Conservation (phyloP, 1,284 basidiomycete species). For the Cryptococcus sp. region DNA sequence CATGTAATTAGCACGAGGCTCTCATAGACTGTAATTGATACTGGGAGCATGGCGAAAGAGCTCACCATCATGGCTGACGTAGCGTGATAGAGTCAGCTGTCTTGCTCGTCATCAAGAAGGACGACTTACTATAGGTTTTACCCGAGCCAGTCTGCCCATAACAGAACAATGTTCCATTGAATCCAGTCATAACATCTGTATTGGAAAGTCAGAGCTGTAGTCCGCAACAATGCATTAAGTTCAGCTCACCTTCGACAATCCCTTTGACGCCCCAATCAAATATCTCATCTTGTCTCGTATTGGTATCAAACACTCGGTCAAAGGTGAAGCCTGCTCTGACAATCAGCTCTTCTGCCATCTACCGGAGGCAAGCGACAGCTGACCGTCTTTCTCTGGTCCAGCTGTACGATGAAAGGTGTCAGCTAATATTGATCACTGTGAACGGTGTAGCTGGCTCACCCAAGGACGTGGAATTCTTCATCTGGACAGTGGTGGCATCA, state of each 20-base stretch:
- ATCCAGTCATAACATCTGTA: slow-evolving; percentile 96
- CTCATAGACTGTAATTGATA: not conserved
- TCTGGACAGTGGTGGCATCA: slow-evolving; percentile 75
- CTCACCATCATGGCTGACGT: slow-evolving; percentile 79
- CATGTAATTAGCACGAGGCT: not conserved
- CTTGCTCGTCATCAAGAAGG: not conserved
- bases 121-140: slow-evolving; percentile 70
- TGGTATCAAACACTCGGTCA: slow-evolving; percentile 94
- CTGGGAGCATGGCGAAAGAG: not conserved
- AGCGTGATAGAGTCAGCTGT: slow-evolving; percentile 7
- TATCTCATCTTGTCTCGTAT: slow-evolving; percentile 87
- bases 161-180: slow-evolving; percentile 97
- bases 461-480: slow-evolving; percentile 68
- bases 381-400: slow-evolving; percentile 53
- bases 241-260: slow-evolving; percentile 53
- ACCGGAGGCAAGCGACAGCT: slow-evolving; percentile 4
- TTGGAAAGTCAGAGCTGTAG: slow-evolving; percentile 4
- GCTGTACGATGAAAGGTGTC: slow-evolving; percentile 31
- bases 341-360: slow-evolving; percentile 8
- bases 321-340: slow-evolving; percentile 77
- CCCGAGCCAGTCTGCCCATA: slow-evolving; percentile 99
- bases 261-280: slow-evolving; percentile 98
- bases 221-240: not conserved
- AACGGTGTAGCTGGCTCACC: slow-evolving; percentile 60
- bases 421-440: slow-evolving; percentile 1